These are phyloP conservation scores for Fraxinus ornus DNA, from an alignment of 305 asterid genomes.

Conservation along the genomic window DNA sequence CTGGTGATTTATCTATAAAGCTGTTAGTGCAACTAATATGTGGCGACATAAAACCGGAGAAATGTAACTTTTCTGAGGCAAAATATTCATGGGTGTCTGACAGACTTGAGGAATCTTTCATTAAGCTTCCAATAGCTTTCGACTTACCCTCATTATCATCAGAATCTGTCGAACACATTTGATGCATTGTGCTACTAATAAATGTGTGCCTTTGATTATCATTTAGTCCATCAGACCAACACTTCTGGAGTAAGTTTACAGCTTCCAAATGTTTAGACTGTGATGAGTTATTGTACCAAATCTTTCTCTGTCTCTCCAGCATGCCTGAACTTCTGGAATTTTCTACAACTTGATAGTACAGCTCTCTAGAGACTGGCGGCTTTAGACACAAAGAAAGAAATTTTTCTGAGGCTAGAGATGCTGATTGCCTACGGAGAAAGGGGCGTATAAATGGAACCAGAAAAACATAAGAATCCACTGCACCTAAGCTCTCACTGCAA, in stretches of 20 bases:
- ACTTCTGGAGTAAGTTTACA: slow-evolving; percentile 62
- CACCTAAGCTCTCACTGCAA: slow-evolving; percentile 88
- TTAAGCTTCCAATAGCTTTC: slow-evolving; percentile 53
- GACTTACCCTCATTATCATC: slow-evolving; percentile 53
- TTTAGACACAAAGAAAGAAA: slow-evolving; percentile 76
- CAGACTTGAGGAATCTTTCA: slow-evolving; percentile 41
- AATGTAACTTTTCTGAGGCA: slow-evolving; percentile 81
- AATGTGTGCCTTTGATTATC: slow-evolving; percentile 44
- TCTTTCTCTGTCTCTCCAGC: slow-evolving; percentile 95
- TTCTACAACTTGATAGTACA: slow-evolving; percentile 70
- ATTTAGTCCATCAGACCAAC: slow-evolving; percentile 60
- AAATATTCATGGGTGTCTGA: slow-evolving; percentile 54
- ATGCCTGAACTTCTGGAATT: slow-evolving; percentile 87
- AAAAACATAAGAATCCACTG: slow-evolving; percentile 94
- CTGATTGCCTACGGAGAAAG: slow-evolving; percentile 85
- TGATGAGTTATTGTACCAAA: slow-evolving; percentile 83
- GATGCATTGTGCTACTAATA: slow-evolving; percentile 35
- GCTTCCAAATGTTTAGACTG: slow-evolving; percentile 74
- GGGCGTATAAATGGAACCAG: slow-evolving; percentile 87
- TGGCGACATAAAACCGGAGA: slow-evolving; percentile 92
- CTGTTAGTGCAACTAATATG: slow-evolving; percentile 88
- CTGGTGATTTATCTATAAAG: slow-evolving; percentile 84
- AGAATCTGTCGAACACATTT: slow-evolving; percentile 36
- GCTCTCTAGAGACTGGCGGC: slow-evolving; percentile 81
- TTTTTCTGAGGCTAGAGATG: slow-evolving; percentile 88